Evolutionary conservation across 768 basidiomycete genomes (phyloP).

Genomic region (Tulasnella sp.): DNA sequence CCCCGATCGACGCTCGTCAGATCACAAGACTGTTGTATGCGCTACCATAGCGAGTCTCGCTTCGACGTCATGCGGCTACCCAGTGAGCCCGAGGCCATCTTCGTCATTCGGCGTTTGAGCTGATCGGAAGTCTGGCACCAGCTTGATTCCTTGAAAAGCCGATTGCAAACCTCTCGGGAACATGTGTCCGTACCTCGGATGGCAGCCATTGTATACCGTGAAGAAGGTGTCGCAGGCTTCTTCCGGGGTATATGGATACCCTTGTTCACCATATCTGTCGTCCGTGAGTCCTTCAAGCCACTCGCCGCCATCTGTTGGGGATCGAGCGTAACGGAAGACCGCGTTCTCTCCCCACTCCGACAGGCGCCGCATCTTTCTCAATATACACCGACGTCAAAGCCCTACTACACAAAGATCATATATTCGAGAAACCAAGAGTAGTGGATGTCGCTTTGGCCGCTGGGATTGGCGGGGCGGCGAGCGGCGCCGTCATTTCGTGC

Average conservation of each 20-base stretch:
- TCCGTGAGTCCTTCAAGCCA: conserved; percentile 60
- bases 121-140: conserved; percentile 38
- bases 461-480: conserved; percentile 79
- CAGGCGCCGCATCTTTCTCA: conserved; percentile 86
- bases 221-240: conserved; percentile 62
- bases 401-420: conserved; percentile 55
- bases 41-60: conserved; percentile 89
- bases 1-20: conserved; percentile 41
- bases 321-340: not conserved
- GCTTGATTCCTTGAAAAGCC: conserved; percentile 92
- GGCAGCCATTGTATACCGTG: conserved; percentile 36
- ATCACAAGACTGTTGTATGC: conserved; percentile 82
- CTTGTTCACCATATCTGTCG: conserved; percentile 91
- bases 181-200: conserved; percentile 66
- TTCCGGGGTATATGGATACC: conserved; percentile 91
- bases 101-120: conserved; percentile 4
- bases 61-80: conserved; percentile 90
- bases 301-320: not conserved
- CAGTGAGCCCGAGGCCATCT: conserved; percentile 44
- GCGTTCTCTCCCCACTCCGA: conserved; percentile 1
- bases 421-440: conserved; percentile 56
- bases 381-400: conserved; percentile 86
- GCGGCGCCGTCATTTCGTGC: conserved; percentile 84
- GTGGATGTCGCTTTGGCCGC: conserved; percentile 73
- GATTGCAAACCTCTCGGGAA: conserved; percentile 79